phyloP scores from a whole-genome alignment of 305 asterid genomes.

The Rubia balearica region DNA sequence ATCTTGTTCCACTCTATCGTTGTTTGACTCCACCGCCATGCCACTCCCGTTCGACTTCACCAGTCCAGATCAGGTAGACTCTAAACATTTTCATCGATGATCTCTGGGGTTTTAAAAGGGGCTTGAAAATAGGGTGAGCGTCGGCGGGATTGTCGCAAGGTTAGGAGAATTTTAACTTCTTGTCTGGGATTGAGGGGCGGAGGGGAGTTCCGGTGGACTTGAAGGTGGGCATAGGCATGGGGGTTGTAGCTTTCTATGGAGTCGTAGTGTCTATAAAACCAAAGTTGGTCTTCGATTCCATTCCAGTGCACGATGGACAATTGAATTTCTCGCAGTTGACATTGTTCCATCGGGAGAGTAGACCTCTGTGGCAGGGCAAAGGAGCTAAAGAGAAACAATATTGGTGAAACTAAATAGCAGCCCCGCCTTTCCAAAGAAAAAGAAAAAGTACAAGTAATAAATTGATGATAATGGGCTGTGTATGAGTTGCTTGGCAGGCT shows the following conservation, averaged over 20 bases:
- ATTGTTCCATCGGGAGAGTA: constrained; percentile 96
- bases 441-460: too few relatives aligned
- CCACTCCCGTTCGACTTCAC: too few relatives aligned
- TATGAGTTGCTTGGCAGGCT: too few relatives aligned
- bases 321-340: constrained; percentile 73
- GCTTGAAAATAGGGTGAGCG: constrained; percentile 59
- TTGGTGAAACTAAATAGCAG: too few relatives aligned
- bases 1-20: too few relatives aligned
- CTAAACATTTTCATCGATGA: constrained; percentile 18
- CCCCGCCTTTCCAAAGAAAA: too few relatives aligned
- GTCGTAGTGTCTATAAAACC: constrained; percentile 61
- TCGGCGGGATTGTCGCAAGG: constrained; percentile 7
- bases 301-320: constrained; percentile 46
- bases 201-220: constrained; percentile 83
- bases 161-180: constrained; percentile 70
- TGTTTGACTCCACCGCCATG: too few relatives aligned
- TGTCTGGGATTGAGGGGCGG: constrained; percentile 82
- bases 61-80: too few relatives aligned
- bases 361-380: constrained; percentile 47
- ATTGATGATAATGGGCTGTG: too few relatives aligned
- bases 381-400: not conserved
- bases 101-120: constrained; percentile 26
- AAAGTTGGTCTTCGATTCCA: constrained; percentile 63
- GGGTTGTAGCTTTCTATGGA: constrained; percentile 67
- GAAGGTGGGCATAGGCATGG: constrained; percentile 64